phyloP scores from a whole-genome alignment of 140 eudicot species.

The Cichorium intybus region DNA sequence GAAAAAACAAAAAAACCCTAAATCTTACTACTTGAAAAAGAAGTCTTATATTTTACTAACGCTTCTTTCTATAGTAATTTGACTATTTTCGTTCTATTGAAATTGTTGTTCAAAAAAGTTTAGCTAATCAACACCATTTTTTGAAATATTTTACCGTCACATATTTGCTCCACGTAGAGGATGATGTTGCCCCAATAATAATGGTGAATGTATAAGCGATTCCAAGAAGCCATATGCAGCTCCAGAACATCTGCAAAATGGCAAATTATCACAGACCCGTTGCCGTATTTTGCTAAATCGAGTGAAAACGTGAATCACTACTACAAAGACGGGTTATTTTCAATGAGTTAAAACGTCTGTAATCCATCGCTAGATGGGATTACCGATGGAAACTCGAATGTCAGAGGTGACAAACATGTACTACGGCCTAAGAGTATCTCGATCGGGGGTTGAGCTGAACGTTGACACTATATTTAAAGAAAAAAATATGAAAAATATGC shows the following conservation, averaged over 20 bases:
- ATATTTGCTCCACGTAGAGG: conserved; percentile 26
- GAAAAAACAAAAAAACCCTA: background rate
- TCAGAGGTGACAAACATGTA: no score
- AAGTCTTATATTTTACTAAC: background rate
- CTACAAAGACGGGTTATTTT: no score
- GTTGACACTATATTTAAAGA: no score
- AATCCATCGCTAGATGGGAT: no score
- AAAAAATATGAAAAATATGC: no score
- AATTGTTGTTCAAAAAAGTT: no score
- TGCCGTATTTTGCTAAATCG: background rate
- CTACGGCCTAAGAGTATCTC: no score
- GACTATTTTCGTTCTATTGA: no score
- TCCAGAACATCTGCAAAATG: conserved; percentile 34
- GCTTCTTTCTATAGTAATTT: background rate
- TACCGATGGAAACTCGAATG: no score
- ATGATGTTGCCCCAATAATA: conserved; percentile 28
- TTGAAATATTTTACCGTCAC: conserved; percentile 21
- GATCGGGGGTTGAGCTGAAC: no score
- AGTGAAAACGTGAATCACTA: background rate
- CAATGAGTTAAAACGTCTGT: no score
- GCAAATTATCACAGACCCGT: background rate
- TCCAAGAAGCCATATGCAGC: conserved; percentile 34
- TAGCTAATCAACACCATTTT: no score
- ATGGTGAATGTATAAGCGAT: conserved; percentile 22
- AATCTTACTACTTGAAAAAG: conserved; percentile 1